Evolutionary conservation across 441 rosid genomes (phyloP).

Genomic region (Brassica hybrid): DNA sequence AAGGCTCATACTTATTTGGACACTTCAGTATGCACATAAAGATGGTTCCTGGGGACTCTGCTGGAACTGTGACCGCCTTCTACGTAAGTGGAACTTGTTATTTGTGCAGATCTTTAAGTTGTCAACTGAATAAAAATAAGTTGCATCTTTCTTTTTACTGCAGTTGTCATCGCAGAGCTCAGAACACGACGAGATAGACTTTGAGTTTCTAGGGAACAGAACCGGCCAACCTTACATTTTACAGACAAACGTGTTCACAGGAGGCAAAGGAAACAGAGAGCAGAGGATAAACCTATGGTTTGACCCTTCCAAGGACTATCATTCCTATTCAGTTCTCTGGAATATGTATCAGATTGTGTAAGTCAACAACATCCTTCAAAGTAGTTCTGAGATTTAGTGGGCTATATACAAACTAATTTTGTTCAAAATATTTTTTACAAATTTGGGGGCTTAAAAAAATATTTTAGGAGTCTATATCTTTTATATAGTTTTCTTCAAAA

Average conservation of each 20-base stretch:
- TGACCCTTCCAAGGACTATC: constrained; percentile 27
- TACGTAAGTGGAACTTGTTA: constrained; percentile 50
- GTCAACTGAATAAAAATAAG: not conserved
- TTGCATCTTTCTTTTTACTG: constrained; percentile 11
- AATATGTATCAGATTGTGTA: constrained; percentile 61
- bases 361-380: constrained; percentile 42
- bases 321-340: constrained; percentile 33
- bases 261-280: constrained; percentile 38
- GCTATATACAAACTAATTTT: too few species aligned
- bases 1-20: constrained; percentile 78
- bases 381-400: too few species aligned
- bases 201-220: constrained; percentile 46
- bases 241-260: constrained; percentile 31
- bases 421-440: too few species aligned
- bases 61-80: constrained; percentile 89
- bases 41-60: constrained; percentile 84
- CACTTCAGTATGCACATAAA: constrained; percentile 86
- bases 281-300: constrained; percentile 64
- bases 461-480: too few species aligned
- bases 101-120: too few species aligned
- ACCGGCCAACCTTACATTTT: constrained; percentile 50
- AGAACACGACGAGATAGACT: constrained; percentile 48
- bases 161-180: constrained; percentile 70
- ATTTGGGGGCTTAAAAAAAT: too few species aligned
- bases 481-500: too few species aligned